Conservation (phyloP, 2,329 filamentous ascomycete species). For the Diplodia mutila region DNA sequence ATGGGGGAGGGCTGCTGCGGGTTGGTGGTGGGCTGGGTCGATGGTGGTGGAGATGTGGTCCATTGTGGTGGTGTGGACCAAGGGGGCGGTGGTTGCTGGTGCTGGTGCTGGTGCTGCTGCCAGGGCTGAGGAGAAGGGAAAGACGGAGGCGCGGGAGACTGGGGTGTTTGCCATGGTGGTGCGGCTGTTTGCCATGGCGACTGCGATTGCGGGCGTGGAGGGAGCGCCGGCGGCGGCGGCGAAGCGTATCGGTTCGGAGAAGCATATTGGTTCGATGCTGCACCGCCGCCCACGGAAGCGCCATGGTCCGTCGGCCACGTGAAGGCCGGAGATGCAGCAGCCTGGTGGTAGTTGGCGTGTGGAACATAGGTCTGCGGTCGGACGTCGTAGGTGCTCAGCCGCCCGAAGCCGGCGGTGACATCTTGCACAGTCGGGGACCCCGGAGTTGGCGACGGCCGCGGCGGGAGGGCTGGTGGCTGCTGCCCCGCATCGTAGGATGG, state of each 20-base stretch:
- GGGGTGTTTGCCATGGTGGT: neutral
- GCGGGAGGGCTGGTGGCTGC: neutral
- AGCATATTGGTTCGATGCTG: neutral
- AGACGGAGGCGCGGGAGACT: neutral
- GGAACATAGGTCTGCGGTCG: neutral
- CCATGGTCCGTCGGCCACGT: neutral
- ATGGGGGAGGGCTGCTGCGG: neutral
- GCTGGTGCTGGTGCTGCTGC: neutral
- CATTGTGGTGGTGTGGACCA: neutral
- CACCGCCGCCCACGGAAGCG: neutral
- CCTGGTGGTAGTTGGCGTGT: conserved; percentile 9
- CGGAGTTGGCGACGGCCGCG: neutral
- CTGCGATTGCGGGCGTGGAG: neutral
- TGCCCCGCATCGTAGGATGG: neutral
- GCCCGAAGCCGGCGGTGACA: neutral
- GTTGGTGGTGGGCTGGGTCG: no score
- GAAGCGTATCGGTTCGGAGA: no score
- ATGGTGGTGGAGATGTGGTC: no score
- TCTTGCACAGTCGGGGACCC: neutral
- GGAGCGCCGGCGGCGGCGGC: neutral
- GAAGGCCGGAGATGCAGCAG: neutral
- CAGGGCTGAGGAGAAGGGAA: neutral
- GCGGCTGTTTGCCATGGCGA: neutral
- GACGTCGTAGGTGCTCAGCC: neutral
- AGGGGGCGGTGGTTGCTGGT: neutral